These are phyloP conservation scores for Styphnolobium japonicum DNA, from an alignment of 306 rosid species.

Conservation along the genomic window DNA sequence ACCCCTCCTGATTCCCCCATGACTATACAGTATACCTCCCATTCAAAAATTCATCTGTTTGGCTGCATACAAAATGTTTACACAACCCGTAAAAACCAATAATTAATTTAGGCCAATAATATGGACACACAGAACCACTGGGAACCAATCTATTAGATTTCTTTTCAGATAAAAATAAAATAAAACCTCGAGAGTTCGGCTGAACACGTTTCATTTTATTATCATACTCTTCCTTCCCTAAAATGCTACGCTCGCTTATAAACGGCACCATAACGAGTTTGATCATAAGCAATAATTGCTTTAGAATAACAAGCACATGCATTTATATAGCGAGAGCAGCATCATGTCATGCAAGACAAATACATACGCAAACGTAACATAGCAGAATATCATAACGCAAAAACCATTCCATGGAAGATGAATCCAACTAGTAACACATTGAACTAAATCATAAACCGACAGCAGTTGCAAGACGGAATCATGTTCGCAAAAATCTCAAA, in stretches of 20 bases:
- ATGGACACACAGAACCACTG: background rate
- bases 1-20: no score
- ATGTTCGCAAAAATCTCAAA: background rate
- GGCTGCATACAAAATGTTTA: background rate
- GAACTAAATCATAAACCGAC: background rate
- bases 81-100: background rate
- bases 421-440: no score
- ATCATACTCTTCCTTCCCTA: background rate
- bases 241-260: background rate
- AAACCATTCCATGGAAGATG: background rate
- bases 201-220: background rate
- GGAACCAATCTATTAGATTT: no score
- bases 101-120: background rate
- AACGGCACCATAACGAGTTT: background rate
- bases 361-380: background rate
- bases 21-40: no score
- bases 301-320: background rate
- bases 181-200: background rate
- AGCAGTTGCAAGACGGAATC: background rate
- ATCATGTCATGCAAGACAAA: background rate
- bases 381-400: no score
- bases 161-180: background rate
- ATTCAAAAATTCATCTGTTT: background rate
- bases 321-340: background rate
- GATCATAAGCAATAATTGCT: no score